Conservation (phyloP, 2,329 filamentous ascomycete genomes). For the Talaromyces sp. region DNA sequence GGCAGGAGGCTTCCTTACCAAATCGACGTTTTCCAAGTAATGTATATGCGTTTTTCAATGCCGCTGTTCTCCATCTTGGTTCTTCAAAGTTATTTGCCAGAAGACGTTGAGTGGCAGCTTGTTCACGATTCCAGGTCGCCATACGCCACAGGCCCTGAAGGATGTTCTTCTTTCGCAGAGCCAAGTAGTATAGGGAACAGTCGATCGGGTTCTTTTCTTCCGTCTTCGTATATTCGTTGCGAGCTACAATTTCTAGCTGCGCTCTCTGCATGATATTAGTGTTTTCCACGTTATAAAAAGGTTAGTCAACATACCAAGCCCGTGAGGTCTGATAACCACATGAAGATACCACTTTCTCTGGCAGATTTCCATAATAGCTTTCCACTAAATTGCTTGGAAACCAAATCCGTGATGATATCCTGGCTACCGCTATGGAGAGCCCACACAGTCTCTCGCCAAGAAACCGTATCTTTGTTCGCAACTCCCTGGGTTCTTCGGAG, state of each 20-base stretch:
- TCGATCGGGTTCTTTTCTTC: slow-evolving; percentile 86
- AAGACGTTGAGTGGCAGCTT: slow-evolving; percentile 70
- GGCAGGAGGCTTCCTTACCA: slow-evolving; percentile 45
- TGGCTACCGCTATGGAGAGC: slow-evolving; percentile 55
- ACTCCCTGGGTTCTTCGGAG: slow-evolving; percentile 61
- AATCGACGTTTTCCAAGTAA: slow-evolving; percentile 86
- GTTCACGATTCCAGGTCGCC: slow-evolving; percentile 83
- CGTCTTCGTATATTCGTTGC: slow-evolving; percentile 85
- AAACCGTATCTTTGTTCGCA: slow-evolving; percentile 54
- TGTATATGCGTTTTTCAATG: slow-evolving; percentile 94
- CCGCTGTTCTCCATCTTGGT: slow-evolving; percentile 78
- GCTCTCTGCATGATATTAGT: slow-evolving; percentile 45
- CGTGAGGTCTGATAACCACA: slow-evolving; percentile 79
- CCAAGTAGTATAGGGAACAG: slow-evolving; percentile 86
- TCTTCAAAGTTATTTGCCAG: slow-evolving; percentile 89
- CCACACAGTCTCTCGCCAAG: slow-evolving; percentile 49
- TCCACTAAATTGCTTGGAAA: slow-evolving; percentile 71
- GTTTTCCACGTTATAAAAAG: background rate
- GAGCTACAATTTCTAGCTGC: slow-evolving; percentile 85
- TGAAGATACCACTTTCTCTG: slow-evolving; percentile 81
- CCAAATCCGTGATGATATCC: slow-evolving; percentile 81
- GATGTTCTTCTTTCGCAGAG: slow-evolving; percentile 83
- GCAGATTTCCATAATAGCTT: slow-evolving; percentile 81
- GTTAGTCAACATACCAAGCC: slow-evolving; percentile 58
- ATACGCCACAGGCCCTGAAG: slow-evolving; percentile 92